Base-by-base conservation (phyloP, 2,329 filamentous ascomycete species). In the Penicillium sp. region DNA sequence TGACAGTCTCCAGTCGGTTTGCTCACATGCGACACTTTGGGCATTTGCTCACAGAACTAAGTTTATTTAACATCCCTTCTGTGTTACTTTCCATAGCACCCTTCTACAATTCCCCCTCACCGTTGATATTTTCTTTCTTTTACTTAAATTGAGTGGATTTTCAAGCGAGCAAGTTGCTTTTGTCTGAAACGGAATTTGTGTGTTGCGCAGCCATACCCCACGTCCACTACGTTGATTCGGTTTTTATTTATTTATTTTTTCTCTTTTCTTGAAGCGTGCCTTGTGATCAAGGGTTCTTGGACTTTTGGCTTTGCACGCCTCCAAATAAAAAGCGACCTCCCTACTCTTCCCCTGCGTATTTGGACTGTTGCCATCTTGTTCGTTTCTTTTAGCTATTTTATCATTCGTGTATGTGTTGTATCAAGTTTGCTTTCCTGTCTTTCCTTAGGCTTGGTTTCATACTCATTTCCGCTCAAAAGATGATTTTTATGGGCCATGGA, bases 131-230 rank as follows among this genome's bases (percentile, higher is more conserved):
- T 58, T 65, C 44, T 55, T 61, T 43, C 66, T 62, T 57, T 57
- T 63, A 61, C 61, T 63, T 56, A 65, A 67, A 65, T 62, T 68
- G 64, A 55, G 67, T 73, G 70, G 71, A 71, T 70, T 70, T 71
- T 64, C 65, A 65, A 74, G 71, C 71, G 70, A 69, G 65, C 65
- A 65, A 70, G 65, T 69, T 69, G 64, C 66, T 71, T 66, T 66
- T 66, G 69, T 73, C 66, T 69, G 67, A 70, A 76, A 73, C 73
- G 71, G 72, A 75, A 72, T 73, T 71, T 71, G 68, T 71, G 69
- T 71, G 66, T 72, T 70, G 67, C 72, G 67, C 73, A 71, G 69
- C 70, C 74, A 75, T 76, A 76, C 73, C 74, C 73, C 71, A 70
- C 72, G 68, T 73, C 67, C 68, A 69, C 66, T 62, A 65, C 67